A percentile compares a stretch with the other conserved stretches of the same genome.
These are phyloP conservation scores for Penstemon newberryi DNA, from an alignment of 257 asterid genomes.

Conservation along the genomic window DNA sequence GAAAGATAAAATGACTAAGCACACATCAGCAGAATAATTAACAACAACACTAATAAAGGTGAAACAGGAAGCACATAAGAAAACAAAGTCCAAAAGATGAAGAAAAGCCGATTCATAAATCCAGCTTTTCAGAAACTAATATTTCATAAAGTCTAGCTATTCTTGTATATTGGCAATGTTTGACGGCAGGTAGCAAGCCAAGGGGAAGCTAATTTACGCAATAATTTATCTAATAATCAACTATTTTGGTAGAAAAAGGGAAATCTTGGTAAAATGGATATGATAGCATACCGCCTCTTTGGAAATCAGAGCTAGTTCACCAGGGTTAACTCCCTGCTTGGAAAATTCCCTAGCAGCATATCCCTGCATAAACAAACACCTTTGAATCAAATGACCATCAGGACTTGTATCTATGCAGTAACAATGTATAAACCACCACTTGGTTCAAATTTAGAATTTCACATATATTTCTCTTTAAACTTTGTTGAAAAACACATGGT, in stretches of 20 bases:
- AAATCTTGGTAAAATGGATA: background rate
- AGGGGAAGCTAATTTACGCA: background rate
- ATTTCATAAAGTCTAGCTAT: background rate
- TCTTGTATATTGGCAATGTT: slow-evolving; percentile 2
- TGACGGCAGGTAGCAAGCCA: background rate
- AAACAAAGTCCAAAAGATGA: slow-evolving; percentile 5
- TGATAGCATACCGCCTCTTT: slow-evolving; percentile 77
- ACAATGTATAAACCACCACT: no score
- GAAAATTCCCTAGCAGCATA: slow-evolving; percentile 96
- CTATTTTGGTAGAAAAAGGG: slow-evolving; percentile 1
- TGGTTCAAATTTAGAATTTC: background rate
- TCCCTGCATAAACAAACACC: slow-evolving; percentile 54
- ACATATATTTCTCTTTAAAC: background rate
- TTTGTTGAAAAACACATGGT: background rate
- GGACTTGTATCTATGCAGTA: background rate
- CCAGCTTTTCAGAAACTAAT: slow-evolving; percentile 2
- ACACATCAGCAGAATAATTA: background rate
- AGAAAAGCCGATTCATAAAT: slow-evolving; percentile 1
- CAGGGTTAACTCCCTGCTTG: slow-evolving; percentile 86
- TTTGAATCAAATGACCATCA: background rate
- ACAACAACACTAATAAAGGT: background rate
- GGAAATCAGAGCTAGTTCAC: slow-evolving; percentile 88
- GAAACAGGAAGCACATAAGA: background rate
- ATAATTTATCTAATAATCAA: background rate
- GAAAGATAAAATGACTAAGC: background rate